Conservation (phyloP, 1,284 basidiomycete genomes). For the Ceratobasidium sp. region DNA sequence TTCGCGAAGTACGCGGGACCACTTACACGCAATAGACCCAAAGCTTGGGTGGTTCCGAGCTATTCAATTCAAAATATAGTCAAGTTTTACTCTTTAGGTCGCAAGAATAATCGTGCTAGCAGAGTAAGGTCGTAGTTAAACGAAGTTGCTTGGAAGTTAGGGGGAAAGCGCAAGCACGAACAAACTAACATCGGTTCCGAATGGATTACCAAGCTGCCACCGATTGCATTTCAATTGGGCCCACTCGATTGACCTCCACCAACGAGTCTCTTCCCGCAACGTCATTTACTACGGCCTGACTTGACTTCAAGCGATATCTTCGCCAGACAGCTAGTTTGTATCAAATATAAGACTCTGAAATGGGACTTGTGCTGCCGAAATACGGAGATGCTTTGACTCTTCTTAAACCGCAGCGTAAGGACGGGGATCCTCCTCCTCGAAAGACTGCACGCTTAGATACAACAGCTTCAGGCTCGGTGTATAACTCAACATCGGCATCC, state of each 20-base stretch:
- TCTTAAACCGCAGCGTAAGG: constrained; percentile 45
- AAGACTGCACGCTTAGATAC: constrained; percentile 73
- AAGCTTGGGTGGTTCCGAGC: too few relatives aligned
- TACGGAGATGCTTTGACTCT: constrained; percentile 44
- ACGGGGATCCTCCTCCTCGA: constrained; percentile 64
- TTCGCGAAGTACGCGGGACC: too few relatives aligned
- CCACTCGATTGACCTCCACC: too few relatives aligned
- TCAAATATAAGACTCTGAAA: not conserved
- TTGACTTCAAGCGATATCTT: too few relatives aligned
- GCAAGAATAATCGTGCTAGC: not conserved
- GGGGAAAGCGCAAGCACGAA: constrained; percentile 16
- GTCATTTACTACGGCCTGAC: too few relatives aligned
- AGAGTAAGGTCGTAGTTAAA: not conserved
- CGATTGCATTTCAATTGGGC: too few relatives aligned
- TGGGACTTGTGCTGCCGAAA: constrained; percentile 30
- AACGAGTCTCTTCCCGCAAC: too few relatives aligned
- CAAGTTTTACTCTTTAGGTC: too few relatives aligned
- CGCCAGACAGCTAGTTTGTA: not conserved
- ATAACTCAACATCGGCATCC: constrained; percentile 73
- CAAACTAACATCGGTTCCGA: not conserved
- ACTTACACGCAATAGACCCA: too few relatives aligned
- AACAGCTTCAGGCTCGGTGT: constrained; percentile 48
- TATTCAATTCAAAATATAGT: too few relatives aligned
- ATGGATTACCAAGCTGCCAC: too few relatives aligned
- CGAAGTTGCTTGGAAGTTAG: constrained; percentile 1